Base-by-base conservation (phyloP, 2,329 filamentous ascomycete genomes). In the Xylariaceae sp. region DNA sequence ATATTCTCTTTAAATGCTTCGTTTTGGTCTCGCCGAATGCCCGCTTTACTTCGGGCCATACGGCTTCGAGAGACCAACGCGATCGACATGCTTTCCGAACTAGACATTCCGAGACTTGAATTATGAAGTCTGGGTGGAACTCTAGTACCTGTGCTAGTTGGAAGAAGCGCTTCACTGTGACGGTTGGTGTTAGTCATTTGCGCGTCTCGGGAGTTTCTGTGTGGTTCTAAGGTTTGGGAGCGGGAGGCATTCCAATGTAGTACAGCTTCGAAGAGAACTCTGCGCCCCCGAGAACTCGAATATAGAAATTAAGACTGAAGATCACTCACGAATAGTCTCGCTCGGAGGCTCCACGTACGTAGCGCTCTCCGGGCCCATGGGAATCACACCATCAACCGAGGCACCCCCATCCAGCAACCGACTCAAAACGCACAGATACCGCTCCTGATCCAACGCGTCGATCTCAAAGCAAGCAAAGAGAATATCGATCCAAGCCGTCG, bases 401-500 rank as follows among this genome's bases (percentile, higher is more conserved):
- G 37, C 48, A n/a, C 47, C 36, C 15, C 49, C 43, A 18, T 40
- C 48, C 8, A 51, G 12, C 1, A 55, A 48, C n/a, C 39, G 42
- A 5, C 26, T 32, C n/a, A 55, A 26, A 21, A 55, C 47, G 6
- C 39, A 22, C 22, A 55, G 29, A 32, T 55, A 55, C 30, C 16
- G 36, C 18, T 51, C 53, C 44, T 55, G 47, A 12, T 55, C 43
- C 13, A 15, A 30, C 13, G 12, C 36, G n/a, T 47, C 37, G 1
- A 55, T 48, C 3, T 55, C 53, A 22, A 51, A 55, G 26, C 43
- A 55, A 12, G 53, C 43, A 22, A 51, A 55, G 1, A 55, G 43
- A 19, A 55, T 44, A 16, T 55, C 53, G 8, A 55, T 55, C 47
- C 53, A 55, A 15, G 53, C 53, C 2, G 53, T 55, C 8, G 53